Base-by-base conservation (phyloP, 768 basidiomycete species). In the Kwoniella botswanensis region DNA sequence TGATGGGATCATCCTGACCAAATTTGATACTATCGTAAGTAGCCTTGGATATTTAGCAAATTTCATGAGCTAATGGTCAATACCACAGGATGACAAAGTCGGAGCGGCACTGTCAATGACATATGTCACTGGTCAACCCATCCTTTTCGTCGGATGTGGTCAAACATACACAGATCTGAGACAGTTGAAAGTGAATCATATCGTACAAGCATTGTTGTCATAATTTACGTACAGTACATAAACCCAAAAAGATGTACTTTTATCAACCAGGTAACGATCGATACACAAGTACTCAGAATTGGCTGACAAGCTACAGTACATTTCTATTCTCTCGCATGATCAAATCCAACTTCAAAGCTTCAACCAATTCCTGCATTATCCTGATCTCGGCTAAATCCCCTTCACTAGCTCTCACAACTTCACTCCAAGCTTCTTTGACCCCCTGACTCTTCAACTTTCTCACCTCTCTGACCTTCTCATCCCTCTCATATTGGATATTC, bases 51-150 rank as follows among this genome's bases (percentile, higher is more conserved):
- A 2, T 52, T 53, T 52, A 26, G 26, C n/a, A 7, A 10, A n/a
- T 15, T 26, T 4, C 41, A n/a, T 18, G 21, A 3, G 54, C 54
- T 65, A 29, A 54, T 26, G 11, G 26, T 29, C 13, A 24, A 11
- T 26, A n/a, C 29, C 43, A 68, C 78, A 97, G 95, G 84, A 84
- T 72, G 84, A 84, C 65, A 84, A 84, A 70, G 96, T 99, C 62
- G 97, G 97, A 44, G 97, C 97, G 7, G 97, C 97, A 10, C 87
- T 99, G 63, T 97, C 94, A 3, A 98, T 99, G 97, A 97, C 96
- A 62, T 98, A 97, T 84, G 93, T 98, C 65, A 98, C 97, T 2
- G 96, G 97, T 24, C 95, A 98, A 81, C 96, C 97, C 18, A 98
- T 99, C 85, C 87, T 98, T 24, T 99, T 99, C 82, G 94, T 99